A percentile compares a stretch with the other conserved stretches of the same genome.
Evolutionary conservation across 192 early-diverging fungal species (phyloP).

Genomic region (Dimargaris verticillata): DNA sequence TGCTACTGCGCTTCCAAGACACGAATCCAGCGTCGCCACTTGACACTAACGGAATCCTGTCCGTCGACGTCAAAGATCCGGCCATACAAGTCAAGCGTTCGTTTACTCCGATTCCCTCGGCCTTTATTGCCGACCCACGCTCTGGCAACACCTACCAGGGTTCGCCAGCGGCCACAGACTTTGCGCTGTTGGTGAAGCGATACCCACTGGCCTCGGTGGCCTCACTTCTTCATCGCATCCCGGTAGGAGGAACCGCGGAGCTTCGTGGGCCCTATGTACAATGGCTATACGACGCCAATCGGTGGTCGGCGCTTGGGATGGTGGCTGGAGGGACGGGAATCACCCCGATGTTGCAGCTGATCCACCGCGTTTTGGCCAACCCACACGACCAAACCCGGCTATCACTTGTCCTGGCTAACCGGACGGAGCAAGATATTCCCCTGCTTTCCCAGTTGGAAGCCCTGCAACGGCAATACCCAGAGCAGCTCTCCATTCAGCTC

Average conservation of each 20-base stretch:
- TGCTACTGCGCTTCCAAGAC: neutral
- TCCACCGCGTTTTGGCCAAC: conserved; percentile 40
- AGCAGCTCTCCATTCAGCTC: neutral
- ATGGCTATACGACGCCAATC: conserved; percentile 40
- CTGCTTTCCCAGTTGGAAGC: conserved; percentile 14
- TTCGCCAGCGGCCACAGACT: neutral
- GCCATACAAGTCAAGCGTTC: conserved; percentile 8
- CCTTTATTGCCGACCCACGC: neutral
- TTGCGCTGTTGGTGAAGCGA: conserved; percentile 2
- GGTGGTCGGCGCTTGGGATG: conserved; percentile 42
- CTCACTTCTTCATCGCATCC: conserved; percentile 2
- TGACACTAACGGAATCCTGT: neutral
- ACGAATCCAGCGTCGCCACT: neutral
- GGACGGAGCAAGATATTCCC: conserved; percentile 48
- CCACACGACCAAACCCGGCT: conserved; percentile 54
- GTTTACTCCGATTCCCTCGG: conserved; percentile 1
- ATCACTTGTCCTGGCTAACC: conserved; percentile 53
- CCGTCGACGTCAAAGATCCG: conserved; percentile 6
- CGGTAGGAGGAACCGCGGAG: conserved; percentile 15
- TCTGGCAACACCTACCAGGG: too few relatives aligned
- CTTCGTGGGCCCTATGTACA: conserved; percentile 64
- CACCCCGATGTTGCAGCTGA: conserved; percentile 55
- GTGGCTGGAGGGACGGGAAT: conserved; percentile 66
- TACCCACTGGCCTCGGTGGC: conserved; percentile 8
- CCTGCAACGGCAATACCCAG: neutral